phyloP scores from a whole-genome alignment of 2,329 filamentous ascomycete genomes.

The Aspergillus niger region DNA sequence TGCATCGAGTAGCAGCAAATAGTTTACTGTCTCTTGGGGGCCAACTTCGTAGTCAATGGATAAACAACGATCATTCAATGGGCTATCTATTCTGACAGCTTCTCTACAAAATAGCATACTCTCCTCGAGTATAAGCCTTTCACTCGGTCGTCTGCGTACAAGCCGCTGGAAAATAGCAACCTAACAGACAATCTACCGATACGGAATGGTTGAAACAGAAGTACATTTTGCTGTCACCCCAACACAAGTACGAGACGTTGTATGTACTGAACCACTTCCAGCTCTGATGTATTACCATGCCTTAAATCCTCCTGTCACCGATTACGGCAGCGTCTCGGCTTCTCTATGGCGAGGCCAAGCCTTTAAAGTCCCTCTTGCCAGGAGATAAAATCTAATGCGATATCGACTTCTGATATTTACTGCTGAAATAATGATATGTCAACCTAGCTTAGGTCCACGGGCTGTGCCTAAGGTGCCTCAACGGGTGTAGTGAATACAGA shows the following conservation, averaged over 20 bases:
- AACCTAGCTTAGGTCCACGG: neutral
- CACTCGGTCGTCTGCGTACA: no score
- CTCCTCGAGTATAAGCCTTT: no score
- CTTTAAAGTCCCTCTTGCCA: conserved; percentile 11
- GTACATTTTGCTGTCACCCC: conserved; percentile 29
- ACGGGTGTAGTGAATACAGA: neutral
- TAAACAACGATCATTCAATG: no score
- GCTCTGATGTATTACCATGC: neutral
- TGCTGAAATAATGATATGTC: conserved; percentile 13
- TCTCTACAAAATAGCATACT: no score
- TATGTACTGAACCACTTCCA: conserved; percentile 13
- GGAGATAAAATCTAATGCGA: conserved; percentile 20
- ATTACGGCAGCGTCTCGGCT: conserved; percentile 26
- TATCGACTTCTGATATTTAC: conserved; percentile 20
- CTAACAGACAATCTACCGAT: no score
- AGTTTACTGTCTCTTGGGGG: no score
- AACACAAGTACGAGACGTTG: conserved; percentile 30
- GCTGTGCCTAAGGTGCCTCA: neutral
- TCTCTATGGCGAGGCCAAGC: conserved; percentile 24
- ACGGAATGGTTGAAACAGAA: conserved; percentile 25
- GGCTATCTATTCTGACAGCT: no score
- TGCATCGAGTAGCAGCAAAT: neutral
- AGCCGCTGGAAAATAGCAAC: no score
- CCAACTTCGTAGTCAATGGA: no score
- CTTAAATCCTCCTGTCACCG: neutral